Evolutionary conservation across 2,329 filamentous ascomycete species (phyloP).

Genomic region (Colletotrichum sidae): DNA sequence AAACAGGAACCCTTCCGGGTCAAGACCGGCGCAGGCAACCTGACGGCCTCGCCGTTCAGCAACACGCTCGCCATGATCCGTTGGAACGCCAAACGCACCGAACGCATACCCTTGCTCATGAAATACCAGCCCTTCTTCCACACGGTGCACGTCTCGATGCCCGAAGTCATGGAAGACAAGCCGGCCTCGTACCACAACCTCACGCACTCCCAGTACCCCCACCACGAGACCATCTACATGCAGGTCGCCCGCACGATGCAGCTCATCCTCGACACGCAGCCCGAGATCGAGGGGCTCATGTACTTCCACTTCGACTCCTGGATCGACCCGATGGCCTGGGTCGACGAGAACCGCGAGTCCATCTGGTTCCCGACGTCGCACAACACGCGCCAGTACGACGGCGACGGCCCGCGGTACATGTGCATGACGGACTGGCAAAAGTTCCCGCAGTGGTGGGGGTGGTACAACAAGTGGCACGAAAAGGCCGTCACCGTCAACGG

Average conservation of each 20-base stretch:
- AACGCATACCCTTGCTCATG: conserved; percentile 42
- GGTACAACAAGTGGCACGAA: conserved; percentile 33
- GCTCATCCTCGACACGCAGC: conserved; percentile 42
- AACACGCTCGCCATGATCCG: conserved; percentile 45
- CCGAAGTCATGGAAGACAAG: conserved; percentile 35
- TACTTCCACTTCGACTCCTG: conserved; percentile 49
- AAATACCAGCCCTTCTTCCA: conserved; percentile 47
- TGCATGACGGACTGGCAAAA: conserved; percentile 40
- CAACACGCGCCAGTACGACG: conserved; percentile 30
- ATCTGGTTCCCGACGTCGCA: conserved; percentile 43
- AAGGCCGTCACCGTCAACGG: conserved; percentile 35
- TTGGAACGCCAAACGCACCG: conserved; percentile 43
- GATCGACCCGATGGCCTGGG: conserved; percentile 45
- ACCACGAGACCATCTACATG: conserved; percentile 39
- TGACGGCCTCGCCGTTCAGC: conserved; percentile 42
- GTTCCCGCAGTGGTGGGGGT: conserved; percentile 41
- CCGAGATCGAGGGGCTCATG: conserved; percentile 44
- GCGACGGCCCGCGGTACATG: conserved; percentile 38
- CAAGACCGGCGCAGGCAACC: conserved; percentile 17
- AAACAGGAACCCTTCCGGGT: conserved; percentile 22
- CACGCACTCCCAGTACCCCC: conserved; percentile 43
- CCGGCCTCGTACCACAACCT: conserved; percentile 39
- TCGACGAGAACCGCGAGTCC: conserved; percentile 41
- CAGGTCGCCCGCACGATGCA: conserved; percentile 46
- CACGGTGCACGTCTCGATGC: conserved; percentile 44